Percentiles rank a stretch among this genome's conserved stretches.
Evolutionary conservation across 441 rosid species (phyloP).

Genomic region (Bruguiera hainesii): DNA sequence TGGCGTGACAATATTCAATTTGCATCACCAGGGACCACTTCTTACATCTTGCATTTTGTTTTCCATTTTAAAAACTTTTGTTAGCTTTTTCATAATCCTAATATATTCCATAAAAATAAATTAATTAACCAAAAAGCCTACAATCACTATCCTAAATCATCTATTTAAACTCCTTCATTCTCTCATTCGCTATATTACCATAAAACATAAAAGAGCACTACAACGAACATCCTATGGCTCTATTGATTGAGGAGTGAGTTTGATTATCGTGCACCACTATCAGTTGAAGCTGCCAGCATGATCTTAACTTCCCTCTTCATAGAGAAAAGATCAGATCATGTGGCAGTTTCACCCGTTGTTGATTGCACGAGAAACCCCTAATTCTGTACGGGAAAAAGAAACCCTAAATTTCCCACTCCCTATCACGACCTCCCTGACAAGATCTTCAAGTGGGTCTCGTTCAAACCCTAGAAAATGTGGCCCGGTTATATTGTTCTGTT

Average conservation of each 20-base stretch:
- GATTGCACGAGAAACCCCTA: constrained; percentile 46
- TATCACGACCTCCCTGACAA: too few relatives aligned
- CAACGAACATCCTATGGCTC: background rate
- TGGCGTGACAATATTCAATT: constrained; percentile 71
- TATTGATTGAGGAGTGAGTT: background rate
- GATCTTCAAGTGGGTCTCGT: background rate
- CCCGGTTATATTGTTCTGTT: constrained; percentile 6
- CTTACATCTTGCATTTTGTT: constrained; percentile 18
- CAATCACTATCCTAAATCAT: background rate
- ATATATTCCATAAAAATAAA: background rate
- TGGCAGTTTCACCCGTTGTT: constrained; percentile 88
- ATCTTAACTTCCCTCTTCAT: constrained; percentile 53
- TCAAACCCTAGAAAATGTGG: constrained; percentile 20
- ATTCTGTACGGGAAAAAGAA: background rate
- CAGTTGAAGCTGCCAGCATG: constrained; percentile 99
- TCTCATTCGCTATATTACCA: background rate
- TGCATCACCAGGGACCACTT: constrained; percentile 55
- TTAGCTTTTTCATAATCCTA: background rate
- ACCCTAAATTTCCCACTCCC: constrained; percentile 1
- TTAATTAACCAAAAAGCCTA: background rate
- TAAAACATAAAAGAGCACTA: background rate
- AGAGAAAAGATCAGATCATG: constrained; percentile 71
- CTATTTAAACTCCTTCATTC: constrained; percentile 2
- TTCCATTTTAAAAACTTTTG: background rate
- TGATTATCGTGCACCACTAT: constrained; percentile 51